phyloP scores from a whole-genome alignment of 805 yeast species.

The Diddensiella caesifluorescens region DNA sequence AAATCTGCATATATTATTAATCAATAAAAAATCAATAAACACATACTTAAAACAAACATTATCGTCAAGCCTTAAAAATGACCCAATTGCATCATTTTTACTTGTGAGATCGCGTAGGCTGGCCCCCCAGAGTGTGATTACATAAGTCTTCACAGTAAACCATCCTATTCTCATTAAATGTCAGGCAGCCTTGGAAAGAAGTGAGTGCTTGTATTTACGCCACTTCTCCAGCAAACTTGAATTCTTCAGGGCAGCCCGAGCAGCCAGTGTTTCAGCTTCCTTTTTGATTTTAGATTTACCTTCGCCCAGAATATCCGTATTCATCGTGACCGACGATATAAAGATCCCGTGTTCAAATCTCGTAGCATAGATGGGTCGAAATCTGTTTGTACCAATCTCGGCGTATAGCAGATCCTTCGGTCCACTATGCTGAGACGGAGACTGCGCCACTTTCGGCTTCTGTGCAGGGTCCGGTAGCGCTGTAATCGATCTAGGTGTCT shows the following conservation, averaged over 20 bases:
- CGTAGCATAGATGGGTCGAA: slow-evolving; percentile 17
- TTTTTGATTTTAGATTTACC: slow-evolving; percentile 19
- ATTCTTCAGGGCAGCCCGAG: slow-evolving; percentile 17
- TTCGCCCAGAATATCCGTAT: slow-evolving; percentile 15
- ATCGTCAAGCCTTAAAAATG: no score
- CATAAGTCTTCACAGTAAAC: no score
- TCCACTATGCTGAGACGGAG: slow-evolving; percentile 3
- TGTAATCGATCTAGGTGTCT: slow-evolving; percentile 6
- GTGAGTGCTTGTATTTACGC: not conserved
- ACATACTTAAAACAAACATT: no score
- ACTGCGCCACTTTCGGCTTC: not conserved
- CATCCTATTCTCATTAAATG: no score
- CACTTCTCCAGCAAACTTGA: slow-evolving; percentile 11
- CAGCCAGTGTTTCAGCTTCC: slow-evolving; percentile 21
- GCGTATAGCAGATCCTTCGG: slow-evolving; percentile 20
- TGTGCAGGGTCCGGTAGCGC: not conserved
- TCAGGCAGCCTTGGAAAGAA: no score
- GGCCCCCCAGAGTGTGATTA: no score
- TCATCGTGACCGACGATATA: slow-evolving; percentile 12
- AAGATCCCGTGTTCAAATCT: slow-evolving; percentile 3
- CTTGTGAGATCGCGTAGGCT: no score
- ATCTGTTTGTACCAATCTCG: slow-evolving; percentile 13
- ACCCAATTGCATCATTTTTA: no score
- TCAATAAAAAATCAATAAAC: no score
- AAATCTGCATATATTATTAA: no score